Conservation (phyloP, 352 stramenopile genomes). For the Phytophthora europaea region DNA sequence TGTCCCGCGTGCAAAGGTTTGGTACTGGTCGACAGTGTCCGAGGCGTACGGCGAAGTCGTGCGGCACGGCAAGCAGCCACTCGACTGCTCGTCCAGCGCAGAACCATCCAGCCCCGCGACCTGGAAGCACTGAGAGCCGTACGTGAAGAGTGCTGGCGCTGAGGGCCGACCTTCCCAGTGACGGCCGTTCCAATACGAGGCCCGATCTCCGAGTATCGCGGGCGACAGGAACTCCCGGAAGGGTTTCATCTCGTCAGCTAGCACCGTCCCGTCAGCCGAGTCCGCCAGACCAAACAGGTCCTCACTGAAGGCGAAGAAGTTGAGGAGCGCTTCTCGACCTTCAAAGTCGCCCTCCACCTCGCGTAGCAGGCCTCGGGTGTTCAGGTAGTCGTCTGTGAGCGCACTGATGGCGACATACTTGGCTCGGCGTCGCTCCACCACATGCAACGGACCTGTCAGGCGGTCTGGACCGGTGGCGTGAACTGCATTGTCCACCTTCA, state of each 20-base stretch:
- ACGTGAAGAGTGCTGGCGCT: constrained; percentile 74
- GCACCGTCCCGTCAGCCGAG: constrained; percentile 22
- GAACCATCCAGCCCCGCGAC: constrained; percentile 49
- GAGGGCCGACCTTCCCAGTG: constrained; percentile 81
- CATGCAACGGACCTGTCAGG: constrained; percentile 86
- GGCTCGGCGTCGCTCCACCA: constrained; percentile 91
- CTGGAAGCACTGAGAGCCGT: constrained; percentile 67
- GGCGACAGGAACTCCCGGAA: constrained; percentile 68
- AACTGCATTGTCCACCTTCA: constrained; percentile 94
- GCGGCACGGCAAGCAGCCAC: constrained; percentile 70
- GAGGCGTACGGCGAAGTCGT: constrained; percentile 69
- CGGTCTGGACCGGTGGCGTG: constrained; percentile 94
- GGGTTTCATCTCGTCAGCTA: constrained; percentile 49
- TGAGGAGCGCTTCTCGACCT: constrained; percentile 73
- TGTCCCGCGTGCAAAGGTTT: constrained; percentile 39
- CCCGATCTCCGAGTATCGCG: constrained; percentile 53
- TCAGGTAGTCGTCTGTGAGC: constrained; percentile 92
- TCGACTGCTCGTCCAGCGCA: constrained; percentile 25
- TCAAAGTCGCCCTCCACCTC: constrained; percentile 89
- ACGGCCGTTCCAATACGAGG: constrained; percentile 86
- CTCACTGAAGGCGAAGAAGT: constrained; percentile 79
- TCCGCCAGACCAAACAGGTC: constrained; percentile 73
- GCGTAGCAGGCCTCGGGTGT: constrained; percentile 71
- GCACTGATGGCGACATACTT: constrained; percentile 96
- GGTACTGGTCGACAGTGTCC: constrained; percentile 50